Base-by-base conservation (phyloP, 2,329 filamentous ascomycete genomes). In the Davidsoniella eucalypti region DNA sequence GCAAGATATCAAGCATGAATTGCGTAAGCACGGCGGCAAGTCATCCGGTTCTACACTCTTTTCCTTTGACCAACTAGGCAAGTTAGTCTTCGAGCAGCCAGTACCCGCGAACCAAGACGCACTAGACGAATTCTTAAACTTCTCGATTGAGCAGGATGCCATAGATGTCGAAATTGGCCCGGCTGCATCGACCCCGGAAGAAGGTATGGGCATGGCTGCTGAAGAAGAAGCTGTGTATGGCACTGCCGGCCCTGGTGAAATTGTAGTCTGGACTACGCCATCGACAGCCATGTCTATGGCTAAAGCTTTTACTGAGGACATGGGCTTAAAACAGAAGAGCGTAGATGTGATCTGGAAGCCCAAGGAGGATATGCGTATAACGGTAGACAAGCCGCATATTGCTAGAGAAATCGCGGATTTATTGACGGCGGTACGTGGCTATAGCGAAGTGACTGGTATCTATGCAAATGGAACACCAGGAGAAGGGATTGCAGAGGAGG, bases 51-150 rank as follows among this genome's bases (percentile, higher is more conserved):
- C 87, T 0, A 87, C 85, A 10, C 78, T 76, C 6, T 96, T 90
- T 65, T 73, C 94, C 58, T 98, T 98, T 62, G 75, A 84, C 51
- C 84, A 83, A 59, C 82, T 81, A 53, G 92, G 92, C 1, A 73
- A 80, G 48, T 73, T 87, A 25, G 69, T 81, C 3, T 80, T 95
- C 59, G 76, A 79, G 59, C 68, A 37, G n/a, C 47, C 52, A 5
- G 21, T 16, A 3, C 25, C 26, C 8, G 48, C 40, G n/a, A 25
- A 10, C 16, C 48, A 48, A 26, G 44, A 43, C 10, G 16, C n/a
- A 14, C 25, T 54, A 9, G 53, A 56, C n/a, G 44, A 52, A 1
- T 48, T 56, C 18, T 37, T 56, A 18, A 47, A 44, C 8, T 46
- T 47, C 8, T 49, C 50, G 14, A 51, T 54, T 23, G 12, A 44